Percentiles rank a stretch among this genome's conserved stretches.
Conservation (phyloP, 2,329 filamentous ascomycete species). For the Aspergillus clavatus region DNA sequence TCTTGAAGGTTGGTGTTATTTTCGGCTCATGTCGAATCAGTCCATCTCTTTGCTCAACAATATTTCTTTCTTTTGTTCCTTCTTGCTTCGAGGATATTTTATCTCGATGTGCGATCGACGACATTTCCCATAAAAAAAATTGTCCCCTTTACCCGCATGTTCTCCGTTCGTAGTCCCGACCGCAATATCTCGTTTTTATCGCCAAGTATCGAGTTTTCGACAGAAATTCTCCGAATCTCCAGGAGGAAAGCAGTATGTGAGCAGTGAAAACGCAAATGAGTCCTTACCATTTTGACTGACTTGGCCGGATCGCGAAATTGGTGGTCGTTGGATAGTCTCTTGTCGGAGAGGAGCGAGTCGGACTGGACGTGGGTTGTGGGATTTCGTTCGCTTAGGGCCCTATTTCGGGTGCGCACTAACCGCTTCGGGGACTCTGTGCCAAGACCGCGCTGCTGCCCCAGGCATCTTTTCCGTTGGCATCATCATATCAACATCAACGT, state of each 20-base stretch:
- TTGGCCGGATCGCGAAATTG: conserved; percentile 42
- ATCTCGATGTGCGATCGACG: neutral
- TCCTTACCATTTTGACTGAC: conserved; percentile 47
- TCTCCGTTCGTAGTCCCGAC: neutral
- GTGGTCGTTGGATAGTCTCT: conserved; percentile 40
- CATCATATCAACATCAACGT: neutral
- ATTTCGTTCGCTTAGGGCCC: conserved; percentile 44
- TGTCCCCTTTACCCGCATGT: neutral
- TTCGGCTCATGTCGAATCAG: no score
- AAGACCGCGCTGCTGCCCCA: conserved; percentile 19
- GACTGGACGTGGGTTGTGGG: conserved; percentile 38
- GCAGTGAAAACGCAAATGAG: conserved; percentile 12
- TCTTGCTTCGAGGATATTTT: neutral
- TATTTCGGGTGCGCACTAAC: conserved; percentile 31
- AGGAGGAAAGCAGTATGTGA: conserved; percentile 21
- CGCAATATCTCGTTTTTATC: neutral
- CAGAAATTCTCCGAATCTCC: conserved; percentile 18
- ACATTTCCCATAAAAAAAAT: neutral
- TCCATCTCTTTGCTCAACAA: no score
- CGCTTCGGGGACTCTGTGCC: conserved; percentile 20
- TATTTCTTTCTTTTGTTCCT: no score
- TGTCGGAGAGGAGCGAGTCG: conserved; percentile 35
- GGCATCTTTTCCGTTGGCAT: conserved; percentile 2
- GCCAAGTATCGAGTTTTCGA: neutral
- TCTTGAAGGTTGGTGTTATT: no score